phyloP scores from a whole-genome alignment of 768 basidiomycete species.

The Flagelloscypha sp. region DNA sequence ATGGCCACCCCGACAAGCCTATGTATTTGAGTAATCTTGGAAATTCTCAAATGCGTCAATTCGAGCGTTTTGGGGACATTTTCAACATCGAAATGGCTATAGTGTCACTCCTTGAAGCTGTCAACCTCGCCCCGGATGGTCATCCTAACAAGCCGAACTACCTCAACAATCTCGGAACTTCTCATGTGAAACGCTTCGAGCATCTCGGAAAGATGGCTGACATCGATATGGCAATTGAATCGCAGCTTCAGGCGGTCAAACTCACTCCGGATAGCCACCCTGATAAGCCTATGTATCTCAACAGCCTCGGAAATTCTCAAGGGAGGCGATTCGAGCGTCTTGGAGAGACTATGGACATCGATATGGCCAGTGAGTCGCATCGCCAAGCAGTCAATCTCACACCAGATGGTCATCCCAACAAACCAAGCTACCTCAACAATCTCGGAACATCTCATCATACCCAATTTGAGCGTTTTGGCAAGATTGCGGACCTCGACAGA shows the following conservation, averaged over 20 bases:
- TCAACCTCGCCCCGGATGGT: slow-evolving; percentile 6
- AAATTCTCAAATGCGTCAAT: slow-evolving; percentile 1
- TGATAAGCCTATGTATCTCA: not conserved
- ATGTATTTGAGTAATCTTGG: slow-evolving; percentile 7
- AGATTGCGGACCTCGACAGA: slow-evolving; percentile 2
- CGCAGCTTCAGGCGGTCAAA: not conserved
- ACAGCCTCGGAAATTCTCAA: slow-evolving; percentile 1
- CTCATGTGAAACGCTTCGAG: slow-evolving; percentile 5
- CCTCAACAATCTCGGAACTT: slow-evolving; percentile 6
- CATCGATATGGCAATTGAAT: slow-evolving; percentile 5
- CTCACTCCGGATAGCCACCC: slow-evolving; percentile 1
- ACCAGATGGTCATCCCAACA: slow-evolving; percentile 5
- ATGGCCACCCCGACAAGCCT: slow-evolving; percentile 8
- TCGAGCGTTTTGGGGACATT: slow-evolving; percentile 5
- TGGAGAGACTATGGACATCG: slow-evolving; percentile 3
- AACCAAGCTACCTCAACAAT: slow-evolving; percentile 1
- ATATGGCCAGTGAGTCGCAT: slow-evolving; percentile 5
- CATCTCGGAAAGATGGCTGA: slow-evolving; percentile 3
- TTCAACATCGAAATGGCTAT: slow-evolving; percentile 8
- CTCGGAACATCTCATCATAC: not conserved
- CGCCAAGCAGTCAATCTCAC: slow-evolving; percentile 1
- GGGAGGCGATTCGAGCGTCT: slow-evolving; percentile 2
- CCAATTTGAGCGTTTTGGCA: slow-evolving; percentile 2
- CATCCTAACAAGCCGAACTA: not conserved
- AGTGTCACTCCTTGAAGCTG: slow-evolving; percentile 1